Base-by-base conservation (phyloP, 257 asterid species). In the Agastache rugosa region DNA sequence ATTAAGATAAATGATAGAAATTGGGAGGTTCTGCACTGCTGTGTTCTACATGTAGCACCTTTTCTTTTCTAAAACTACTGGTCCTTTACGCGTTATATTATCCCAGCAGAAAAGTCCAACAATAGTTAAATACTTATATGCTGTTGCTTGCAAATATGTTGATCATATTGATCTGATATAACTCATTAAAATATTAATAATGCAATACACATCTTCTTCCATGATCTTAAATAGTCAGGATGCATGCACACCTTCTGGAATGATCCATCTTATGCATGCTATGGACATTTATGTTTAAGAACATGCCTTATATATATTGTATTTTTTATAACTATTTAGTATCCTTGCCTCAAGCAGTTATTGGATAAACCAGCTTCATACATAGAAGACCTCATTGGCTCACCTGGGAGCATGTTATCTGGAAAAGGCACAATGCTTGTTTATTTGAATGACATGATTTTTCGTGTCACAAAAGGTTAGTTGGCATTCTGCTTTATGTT, bases 291-390 rank as follows among this genome's bases (percentile, higher is more conserved):
- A 68, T 71, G 54, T 39, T 63, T 14, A 15, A 11, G 25, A 41
- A 37, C 48, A 51, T 6, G 64, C 56, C 53, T 45, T 67, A 6
- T 35, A 48, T 34, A 31, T 65, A 63, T 47, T 72, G 63, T 63
- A 45, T 25, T 67, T 25, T 67, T 53, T 53, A 19, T 72, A 67
- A 39, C 68, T 67, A 8, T 68, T 41, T 58, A 19, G 20, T 60
- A 37, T 72, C 69, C 73, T 77, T 79, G 71, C 77, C 31, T 76
- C 17, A 51, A 27, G 71, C 97, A 94, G 99, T 86, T 94, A 73
- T 67, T 80, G 54, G 92, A 87, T 73, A 90, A 90, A 68, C 96
- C 99, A 17, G 83, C 86, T 78, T 75, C 48, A 22, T 74, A 69
- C 65, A 79, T 94, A 82, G 83, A 75, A 71, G 80, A 85, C 59